Conservation (phyloP, 805 yeast genomes). For the Candida palmyrensis region DNA sequence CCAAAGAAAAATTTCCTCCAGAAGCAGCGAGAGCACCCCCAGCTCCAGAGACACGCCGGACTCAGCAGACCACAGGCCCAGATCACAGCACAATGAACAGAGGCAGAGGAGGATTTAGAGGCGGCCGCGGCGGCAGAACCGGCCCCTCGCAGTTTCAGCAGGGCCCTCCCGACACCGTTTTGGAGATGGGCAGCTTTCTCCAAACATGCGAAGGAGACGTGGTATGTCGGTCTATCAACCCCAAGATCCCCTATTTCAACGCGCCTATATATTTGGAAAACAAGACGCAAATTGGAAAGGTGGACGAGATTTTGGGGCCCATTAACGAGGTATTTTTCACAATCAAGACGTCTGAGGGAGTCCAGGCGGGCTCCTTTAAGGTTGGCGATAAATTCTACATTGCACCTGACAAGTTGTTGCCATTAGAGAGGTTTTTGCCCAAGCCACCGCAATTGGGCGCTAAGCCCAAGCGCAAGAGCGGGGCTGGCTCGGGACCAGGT, state of each 20-base stretch:
- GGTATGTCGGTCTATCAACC: conserved; percentile 91
- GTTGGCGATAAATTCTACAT: conserved; percentile 95
- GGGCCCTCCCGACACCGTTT: conserved; percentile 94
- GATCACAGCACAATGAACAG: conserved; percentile 46
- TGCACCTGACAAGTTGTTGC: conserved; percentile 91
- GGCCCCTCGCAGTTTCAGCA: conserved; percentile 67
- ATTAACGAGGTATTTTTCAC: conserved; percentile 97
- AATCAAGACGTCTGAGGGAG: conserved; percentile 93
- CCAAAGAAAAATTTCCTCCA: no score
- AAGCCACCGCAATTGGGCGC: conserved; percentile 89
- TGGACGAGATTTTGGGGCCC: conserved; percentile 97
- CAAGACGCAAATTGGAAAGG: conserved; percentile 94
- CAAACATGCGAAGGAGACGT: conserved; percentile 97
- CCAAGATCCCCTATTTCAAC: conserved; percentile 94
- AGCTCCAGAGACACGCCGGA: no score
- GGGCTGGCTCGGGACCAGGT: conserved; percentile 49
- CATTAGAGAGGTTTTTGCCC: conserved; percentile 94
- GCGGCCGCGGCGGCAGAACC: conserved; percentile 64
- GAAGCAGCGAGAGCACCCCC: no score
- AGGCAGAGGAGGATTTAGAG: conserved; percentile 68
- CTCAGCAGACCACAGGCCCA: no score
- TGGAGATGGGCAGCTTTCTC: conserved; percentile 90
- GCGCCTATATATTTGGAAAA: conserved; percentile 97
- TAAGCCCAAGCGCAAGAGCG: conserved; percentile 67
- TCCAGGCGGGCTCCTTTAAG: conserved; percentile 88